Base-by-base conservation (phyloP, 306 rosid genomes). In the Pterocarpus santalinus region DNA sequence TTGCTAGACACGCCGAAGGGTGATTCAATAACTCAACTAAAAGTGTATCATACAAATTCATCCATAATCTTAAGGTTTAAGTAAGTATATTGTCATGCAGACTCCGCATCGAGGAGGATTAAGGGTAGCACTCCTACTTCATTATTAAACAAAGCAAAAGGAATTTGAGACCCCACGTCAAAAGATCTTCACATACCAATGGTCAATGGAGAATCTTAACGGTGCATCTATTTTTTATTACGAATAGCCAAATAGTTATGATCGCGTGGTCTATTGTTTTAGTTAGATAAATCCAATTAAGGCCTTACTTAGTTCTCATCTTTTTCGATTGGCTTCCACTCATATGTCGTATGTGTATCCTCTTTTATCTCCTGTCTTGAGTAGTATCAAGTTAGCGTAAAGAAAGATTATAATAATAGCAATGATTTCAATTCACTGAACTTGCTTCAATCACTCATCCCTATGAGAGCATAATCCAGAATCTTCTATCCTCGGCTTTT, bases 31-130 rank as follows among this genome's bases (percentile, higher is more conserved):
- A 49, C 63, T 15, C 46, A 11, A n/a, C 39, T 33, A 79, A 84
- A 69, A 14, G n/a, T 13, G 57, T 13, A 13, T 4, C 3, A 30
- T 30, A 22, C 80, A 62, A 8, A 16, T 56, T 64, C 68, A 75
- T 44, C 56, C 66, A 73, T 3, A 69, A 60, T 52, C 91, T 85
- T 88, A 85, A 33, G 63, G 69, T 15, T 49, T 81, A 83, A 88
- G 89, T 65, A 82, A 9, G 79, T 17, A 35, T 41, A 35, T 15
- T 36, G 39, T 62, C 63, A 38, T 66, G 36, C 64, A 28, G 15
- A 69, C 62, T 16, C 34, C 9, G 44, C 65, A 30, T 35, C 13
- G 9, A 41, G 51, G 46, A 74, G 12, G 67, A 28, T 51, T 12
- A 34, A 16, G 28, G 41, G 30, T 10, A 15, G 4, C 53, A 33